Evolutionary conservation across 169 alveolate genomes (phyloP).

Genomic region (Plasmodium gallinaceum): DNA sequence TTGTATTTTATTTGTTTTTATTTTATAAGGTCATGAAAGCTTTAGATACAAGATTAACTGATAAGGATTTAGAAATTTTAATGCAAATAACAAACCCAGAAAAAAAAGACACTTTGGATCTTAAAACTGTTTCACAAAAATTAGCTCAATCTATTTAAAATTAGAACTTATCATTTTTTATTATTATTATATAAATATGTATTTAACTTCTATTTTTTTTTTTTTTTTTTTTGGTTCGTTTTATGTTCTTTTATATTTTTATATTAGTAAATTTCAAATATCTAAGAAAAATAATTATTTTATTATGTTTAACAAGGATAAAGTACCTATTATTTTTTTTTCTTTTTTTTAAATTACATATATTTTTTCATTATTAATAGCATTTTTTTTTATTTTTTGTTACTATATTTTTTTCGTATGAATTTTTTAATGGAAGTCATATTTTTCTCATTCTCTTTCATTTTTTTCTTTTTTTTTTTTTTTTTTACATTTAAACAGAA

Average conservation of each 20-base stretch:
- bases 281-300: too few species aligned
- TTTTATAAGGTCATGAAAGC: conserved; percentile 44
- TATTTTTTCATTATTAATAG: too few species aligned
- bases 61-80: conserved; percentile 27
- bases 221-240: conserved; percentile 6
- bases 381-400: too few species aligned
- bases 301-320: not conserved
- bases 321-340: not conserved
- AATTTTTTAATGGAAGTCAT: too few species aligned
- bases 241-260: not conserved
- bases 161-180: too few species aligned
- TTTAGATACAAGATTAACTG: conserved; percentile 54
- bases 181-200: not conserved
- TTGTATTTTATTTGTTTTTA: not conserved
- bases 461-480: too few species aligned
- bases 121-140: conserved; percentile 41
- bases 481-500: too few species aligned
- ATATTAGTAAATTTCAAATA: too few species aligned
- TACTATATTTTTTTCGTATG: too few species aligned
- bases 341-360: too few species aligned
- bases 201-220: not conserved
- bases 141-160: not conserved
- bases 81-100: conserved; percentile 50
- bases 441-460: too few species aligned
- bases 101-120: conserved; percentile 35